Conservation (phyloP, 257 asterid species). For the Petunia axillaris region DNA sequence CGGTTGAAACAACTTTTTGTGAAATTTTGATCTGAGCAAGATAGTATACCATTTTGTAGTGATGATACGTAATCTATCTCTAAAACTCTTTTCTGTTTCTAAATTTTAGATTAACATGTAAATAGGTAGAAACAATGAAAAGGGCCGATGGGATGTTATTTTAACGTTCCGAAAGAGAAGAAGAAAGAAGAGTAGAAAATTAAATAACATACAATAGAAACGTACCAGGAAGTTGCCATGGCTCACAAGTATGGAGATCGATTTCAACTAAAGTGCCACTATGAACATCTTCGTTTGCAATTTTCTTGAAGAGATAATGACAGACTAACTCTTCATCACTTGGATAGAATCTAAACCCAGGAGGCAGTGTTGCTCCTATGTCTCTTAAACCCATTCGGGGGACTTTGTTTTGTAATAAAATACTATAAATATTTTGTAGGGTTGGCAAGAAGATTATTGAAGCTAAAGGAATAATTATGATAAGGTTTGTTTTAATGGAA, state of each 20-base stretch:
- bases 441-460: not conserved
- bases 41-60: not conserved
- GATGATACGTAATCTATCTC: not conserved
- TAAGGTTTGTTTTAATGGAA: not conserved
- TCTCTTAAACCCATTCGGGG: conserved; percentile 69
- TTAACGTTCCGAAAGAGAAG: not conserved
- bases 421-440: not conserved
- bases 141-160: not conserved
- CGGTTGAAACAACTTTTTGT: not conserved
- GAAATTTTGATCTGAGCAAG: not conserved
- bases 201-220: not conserved
- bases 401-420: not conserved
- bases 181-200: not conserved
- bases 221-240: conserved; percentile 98
- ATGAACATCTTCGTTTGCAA: conserved; percentile 50
- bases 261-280: conserved; percentile 73
- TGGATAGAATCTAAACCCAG: conserved; percentile 85
- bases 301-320: conserved; percentile 81
- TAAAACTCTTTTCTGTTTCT: not conserved
- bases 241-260: conserved; percentile 89
- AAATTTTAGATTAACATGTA: not conserved
- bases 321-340: conserved; percentile 86
- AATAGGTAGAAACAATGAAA: not conserved
- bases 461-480: not conserved
- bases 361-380: conserved; percentile 79